A percentile compares a stretch with the other conserved stretches of the same genome.
These are phyloP conservation scores for Coccinonectria pachysandricola DNA, from an alignment of 2,329 filamentous ascomycete genomes.

Conservation along the genomic window DNA sequence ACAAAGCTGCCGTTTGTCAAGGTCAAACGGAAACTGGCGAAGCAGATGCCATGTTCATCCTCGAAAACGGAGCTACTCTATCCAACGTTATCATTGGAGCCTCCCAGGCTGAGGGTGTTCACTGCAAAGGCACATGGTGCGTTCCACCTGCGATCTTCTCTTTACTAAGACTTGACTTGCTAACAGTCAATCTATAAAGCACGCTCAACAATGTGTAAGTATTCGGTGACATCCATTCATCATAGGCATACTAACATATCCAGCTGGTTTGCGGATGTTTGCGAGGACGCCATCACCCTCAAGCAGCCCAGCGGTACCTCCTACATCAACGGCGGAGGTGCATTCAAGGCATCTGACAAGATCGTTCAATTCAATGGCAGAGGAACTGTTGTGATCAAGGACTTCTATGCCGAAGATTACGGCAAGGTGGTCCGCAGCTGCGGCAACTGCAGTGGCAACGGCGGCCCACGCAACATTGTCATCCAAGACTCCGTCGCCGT, in stretches of 20 bases:
- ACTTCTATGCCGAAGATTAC: conserved; percentile 14
- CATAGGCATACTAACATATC: too few species aligned
- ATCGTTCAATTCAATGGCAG: conserved; percentile 18
- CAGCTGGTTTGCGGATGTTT: conserved; percentile 25
- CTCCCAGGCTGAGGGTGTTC: conserved; percentile 35
- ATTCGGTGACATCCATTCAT: too few species aligned
- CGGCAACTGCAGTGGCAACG: conserved; percentile 19
- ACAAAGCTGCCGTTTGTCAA: conserved; percentile 4
- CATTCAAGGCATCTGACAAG: conserved; percentile 27
- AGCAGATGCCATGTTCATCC: conserved; percentile 34
- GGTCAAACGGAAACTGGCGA: conserved; percentile 10
- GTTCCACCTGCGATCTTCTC: too few species aligned
- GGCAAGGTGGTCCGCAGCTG: conserved; percentile 38
- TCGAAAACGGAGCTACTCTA: conserved; percentile 36
- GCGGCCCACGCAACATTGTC: neutral
- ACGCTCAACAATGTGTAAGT: conserved; percentile 23
- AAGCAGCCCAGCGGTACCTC: conserved; percentile 25
- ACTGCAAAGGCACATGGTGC: conserved; percentile 34
- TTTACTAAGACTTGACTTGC: neutral
- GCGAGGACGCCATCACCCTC: conserved; percentile 22
- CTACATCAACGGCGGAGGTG: conserved; percentile 28
- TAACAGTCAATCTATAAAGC: conserved; percentile 2
- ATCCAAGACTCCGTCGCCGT: neutral
- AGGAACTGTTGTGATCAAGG: neutral
- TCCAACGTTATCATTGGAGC: conserved; percentile 41